Base-by-base conservation (phyloP, 2,329 filamentous ascomycete species). In the Aureobasidium sp. region DNA sequence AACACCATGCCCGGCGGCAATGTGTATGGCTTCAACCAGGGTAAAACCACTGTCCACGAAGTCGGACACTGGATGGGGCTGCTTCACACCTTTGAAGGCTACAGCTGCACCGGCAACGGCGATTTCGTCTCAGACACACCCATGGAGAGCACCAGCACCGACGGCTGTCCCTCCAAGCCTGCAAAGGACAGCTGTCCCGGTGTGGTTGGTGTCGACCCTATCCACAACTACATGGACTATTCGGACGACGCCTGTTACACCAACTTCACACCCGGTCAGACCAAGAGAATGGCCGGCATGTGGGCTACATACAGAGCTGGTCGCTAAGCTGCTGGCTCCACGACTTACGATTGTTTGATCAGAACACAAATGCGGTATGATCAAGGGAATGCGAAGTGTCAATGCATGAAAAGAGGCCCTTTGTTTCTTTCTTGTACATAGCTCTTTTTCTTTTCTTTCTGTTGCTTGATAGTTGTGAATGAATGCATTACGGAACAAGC, bases 151-250 rank as follows among this genome's bases (percentile, higher is more conserved):
- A 61, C 62, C 44, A 68, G 66, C n/a, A 81, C 79, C n/a, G 72
- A 75, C 57, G 77, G 77, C 1, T 83, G 79, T 63, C 79, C 78
- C 1, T 60, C 57, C 0, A 62, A 61, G 25, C 70, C 70, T n/a
- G 63, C 60, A 2, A 79, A 79, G 65, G 70, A 76, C 59, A 76
- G 69, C 16, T 81, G 78, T 60, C 74, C 75, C 0, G 62, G 59
- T n/a, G 64, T 65, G 21, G 64, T 68, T 10, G 75, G 74, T 0
- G 50, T 69, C 11, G 79, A 81, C 64, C 68, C 75, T 3, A 75
- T 81, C 52, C 74, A 78, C 56, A 79, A 81, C 61, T 81, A 76
- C 59, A 81, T 82, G 79, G 79, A 82, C 64, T 80, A 81, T 62
- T 74, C 71, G 4, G 73, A 68, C 6, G 79, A 81, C 68, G 71